These are phyloP conservation scores for Moelleriella libera DNA, from an alignment of 2,329 filamentous ascomycete species.

Conservation along the genomic window DNA sequence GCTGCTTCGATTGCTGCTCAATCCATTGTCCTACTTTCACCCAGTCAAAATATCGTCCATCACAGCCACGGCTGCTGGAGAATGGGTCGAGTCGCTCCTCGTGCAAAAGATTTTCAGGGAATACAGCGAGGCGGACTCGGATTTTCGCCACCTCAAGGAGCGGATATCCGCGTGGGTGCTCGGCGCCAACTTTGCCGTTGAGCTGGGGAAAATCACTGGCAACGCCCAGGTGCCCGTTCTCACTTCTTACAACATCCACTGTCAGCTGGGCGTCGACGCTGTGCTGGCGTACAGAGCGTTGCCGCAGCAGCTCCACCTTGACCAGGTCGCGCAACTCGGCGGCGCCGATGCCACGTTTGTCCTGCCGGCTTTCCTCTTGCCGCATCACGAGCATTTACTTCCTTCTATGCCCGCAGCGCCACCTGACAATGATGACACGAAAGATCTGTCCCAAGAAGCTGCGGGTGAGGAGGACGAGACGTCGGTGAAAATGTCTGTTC, in stretches of 20 bases:
- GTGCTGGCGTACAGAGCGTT: conserved; percentile 1
- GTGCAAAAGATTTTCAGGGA: conserved; percentile 3
- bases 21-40: conserved; percentile 2
- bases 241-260: background rate
- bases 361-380: conserved; percentile 1
- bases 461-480: background rate
- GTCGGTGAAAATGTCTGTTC: background rate
- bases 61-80: conserved; percentile 3
- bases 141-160: background rate
- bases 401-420: background rate
- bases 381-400: conserved; percentile 4
- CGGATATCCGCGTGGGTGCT: conserved; percentile 3
- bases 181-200: conserved; percentile 3
- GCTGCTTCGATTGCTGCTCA: conserved; percentile 3
- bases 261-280: conserved; percentile 1
- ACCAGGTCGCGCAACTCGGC: conserved; percentile 1
- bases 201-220: background rate
- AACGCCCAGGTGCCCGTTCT: conserved; percentile 1
- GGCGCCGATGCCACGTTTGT: conserved; percentile 1
- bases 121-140: conserved; percentile 2
- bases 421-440: background rate
- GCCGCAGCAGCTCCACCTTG: background rate
- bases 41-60: conserved; percentile 2
- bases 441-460: background rate
- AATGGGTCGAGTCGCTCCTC: conserved; percentile 3